Conservation (phyloP, 345 rosid species). For the Raphanus sativus region DNA sequence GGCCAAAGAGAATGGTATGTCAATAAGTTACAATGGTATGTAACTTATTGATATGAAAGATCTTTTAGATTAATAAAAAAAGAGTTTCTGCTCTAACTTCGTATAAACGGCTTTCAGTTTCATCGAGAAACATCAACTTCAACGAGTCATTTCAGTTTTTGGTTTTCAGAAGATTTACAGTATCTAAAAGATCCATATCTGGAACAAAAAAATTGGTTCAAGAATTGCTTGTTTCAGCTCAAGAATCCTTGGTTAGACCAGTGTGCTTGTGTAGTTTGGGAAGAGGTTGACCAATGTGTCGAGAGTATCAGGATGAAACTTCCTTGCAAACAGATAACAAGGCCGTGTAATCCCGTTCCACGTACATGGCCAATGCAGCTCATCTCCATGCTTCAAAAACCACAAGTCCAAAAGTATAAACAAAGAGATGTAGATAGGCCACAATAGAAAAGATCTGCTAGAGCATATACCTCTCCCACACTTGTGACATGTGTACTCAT, state of each 20-base stretch:
- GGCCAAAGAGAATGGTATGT: too few relatives aligned
- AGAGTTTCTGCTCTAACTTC: constrained; percentile 11
- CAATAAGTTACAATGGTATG: too few relatives aligned
- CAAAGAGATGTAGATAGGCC: background rate
- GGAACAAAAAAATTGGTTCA: constrained; percentile 4
- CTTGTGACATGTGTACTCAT: constrained; percentile 71
- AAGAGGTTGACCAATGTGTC: constrained; percentile 68
- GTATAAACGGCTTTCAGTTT: constrained; percentile 14
- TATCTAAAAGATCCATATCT: constrained; percentile 18
- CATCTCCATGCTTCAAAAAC: constrained; percentile 52
- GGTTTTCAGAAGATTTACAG: constrained; percentile 28
- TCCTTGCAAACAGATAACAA: constrained; percentile 89
- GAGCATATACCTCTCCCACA: constrained; percentile 50
- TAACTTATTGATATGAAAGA: too few relatives aligned
- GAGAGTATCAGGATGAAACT: constrained; percentile 68
- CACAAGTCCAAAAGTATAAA: constrained; percentile 1
- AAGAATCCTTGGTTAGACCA: constrained; percentile 37
- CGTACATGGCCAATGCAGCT: constrained; percentile 58
- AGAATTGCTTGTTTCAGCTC: constrained; percentile 13
- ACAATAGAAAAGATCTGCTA: background rate
- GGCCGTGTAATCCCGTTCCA: constrained; percentile 97
- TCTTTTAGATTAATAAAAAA: background rate
- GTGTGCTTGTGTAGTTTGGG: constrained; percentile 59
- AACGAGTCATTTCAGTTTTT: background rate
- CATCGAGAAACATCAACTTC: constrained; percentile 17